A percentile compares a stretch with the other conserved stretches of the same genome.
phyloP scores from a whole-genome alignment of 345 rosid genomes.

The Murraya paniculata region DNA sequence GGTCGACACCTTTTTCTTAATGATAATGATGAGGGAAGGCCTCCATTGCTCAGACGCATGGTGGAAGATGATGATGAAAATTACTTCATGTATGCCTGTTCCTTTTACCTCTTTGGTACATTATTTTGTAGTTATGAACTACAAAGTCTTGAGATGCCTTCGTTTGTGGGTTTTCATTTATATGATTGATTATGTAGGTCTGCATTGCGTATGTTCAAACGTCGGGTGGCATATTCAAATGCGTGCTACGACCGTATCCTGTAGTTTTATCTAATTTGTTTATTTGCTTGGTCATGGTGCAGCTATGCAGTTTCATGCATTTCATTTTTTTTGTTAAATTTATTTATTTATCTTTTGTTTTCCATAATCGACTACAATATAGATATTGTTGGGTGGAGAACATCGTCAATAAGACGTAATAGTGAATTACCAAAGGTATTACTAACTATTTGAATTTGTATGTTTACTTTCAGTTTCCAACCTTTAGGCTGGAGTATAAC shows the following conservation, averaged over 20 bases:
- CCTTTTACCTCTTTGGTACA: not conserved
- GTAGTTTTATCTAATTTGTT: conserved; percentile 10
- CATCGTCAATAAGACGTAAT: conserved; percentile 83
- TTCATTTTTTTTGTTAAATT: conserved; percentile 13
- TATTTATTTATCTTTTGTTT: conserved; percentile 23
- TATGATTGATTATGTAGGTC: conserved; percentile 57
- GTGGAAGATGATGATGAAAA: conserved; percentile 58
- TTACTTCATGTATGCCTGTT: conserved; percentile 61
- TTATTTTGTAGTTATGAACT: not conserved
- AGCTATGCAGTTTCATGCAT: not conserved
- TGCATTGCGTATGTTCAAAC: conserved; percentile 71
- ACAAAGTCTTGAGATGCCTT: conserved; percentile 6
- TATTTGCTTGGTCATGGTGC: not conserved
- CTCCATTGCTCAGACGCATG: conserved; percentile 82
- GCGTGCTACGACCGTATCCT: conserved; percentile 91
- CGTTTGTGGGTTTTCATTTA: conserved; percentile 1
- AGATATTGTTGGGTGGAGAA: conserved; percentile 99
- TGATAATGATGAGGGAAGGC: conserved; percentile 78
- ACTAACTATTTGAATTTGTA: not conserved
- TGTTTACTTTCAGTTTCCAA: conserved; percentile 2
- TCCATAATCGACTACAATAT: conserved; percentile 36
- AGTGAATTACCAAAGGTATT: conserved; percentile 83
- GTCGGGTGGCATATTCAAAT: conserved; percentile 89
- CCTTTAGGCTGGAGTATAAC: conserved; percentile 2
- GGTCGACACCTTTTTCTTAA: conserved; percentile 92